Evolutionary conservation across 441 rosid genomes (phyloP), one percentile per base, ranked within the genome.

Genomic region (Erysimum cheiri): DNA sequence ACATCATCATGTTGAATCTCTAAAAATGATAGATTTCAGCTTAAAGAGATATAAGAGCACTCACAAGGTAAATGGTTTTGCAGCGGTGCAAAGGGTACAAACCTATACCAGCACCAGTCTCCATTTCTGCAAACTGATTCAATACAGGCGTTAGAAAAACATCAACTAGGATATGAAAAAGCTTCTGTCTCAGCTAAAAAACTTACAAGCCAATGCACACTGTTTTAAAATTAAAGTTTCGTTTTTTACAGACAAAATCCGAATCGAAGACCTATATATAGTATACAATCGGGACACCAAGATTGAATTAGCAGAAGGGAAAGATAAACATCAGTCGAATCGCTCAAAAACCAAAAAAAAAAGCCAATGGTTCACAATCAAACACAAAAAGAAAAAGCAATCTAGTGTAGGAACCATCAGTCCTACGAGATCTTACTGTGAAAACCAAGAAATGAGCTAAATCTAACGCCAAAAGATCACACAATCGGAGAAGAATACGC

Each of bases 81-180:
- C 98, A 95, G 72, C 96, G 92, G 77, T 95, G 97, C 80, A 85
- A 79, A 0, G 99, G 99, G 78, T 84, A 95, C 86, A 95, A 71
- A 72, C 91, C 86, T 37, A 85, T 79, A 72, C 86, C 84, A 56
- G 85, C 83, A 50, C 77, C 81, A 71, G 80, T 44, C 71, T 85
- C 96, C 99, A 95, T 94, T 46, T 59, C 96, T 88, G 88, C 88
- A 80, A 76, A 33, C 80, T 75, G 60, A 64, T 69, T 52, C n/a
- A n/a, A n/a, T n/a, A n/a, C n/a, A n/a, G n/a, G n/a, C n/a, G n/a
- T n/a, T n/a, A n/a, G n/a, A n/a, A n/a, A n/a, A n/a, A n/a, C n/a
- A n/a, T n/a, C n/a, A n/a, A n/a, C n/a, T n/a, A n/a, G n/a, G n/a
- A n/a, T n/a, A n/a, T n/a, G n/a, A n/a, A n/a, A 5, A 5, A 71